Evolutionary conservation across 306 rosid genomes (phyloP), one percentile per base, ranked within the genome.

Genomic region (Adenanthera pavonina): DNA sequence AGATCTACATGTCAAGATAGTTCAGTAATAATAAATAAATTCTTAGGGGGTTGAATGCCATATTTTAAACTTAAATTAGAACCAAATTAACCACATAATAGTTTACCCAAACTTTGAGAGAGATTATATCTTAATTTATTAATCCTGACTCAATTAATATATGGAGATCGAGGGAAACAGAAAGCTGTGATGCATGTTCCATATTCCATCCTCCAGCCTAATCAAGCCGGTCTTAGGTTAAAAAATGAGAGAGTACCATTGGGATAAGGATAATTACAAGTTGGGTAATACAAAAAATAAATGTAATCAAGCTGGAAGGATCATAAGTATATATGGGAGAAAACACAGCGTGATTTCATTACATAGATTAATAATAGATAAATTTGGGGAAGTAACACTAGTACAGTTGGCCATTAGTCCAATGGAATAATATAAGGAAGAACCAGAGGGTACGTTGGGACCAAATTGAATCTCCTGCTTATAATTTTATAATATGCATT

Each of bases 381-480:
- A 75, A 53, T 46, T 46, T 46, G 13, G 49, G 12, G 1, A 8
- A 46, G 12, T 46, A 8, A 46, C 46, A 41, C 7, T 25, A 25
- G 7, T 1, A 8, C 49, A 88, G 92, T 84, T 90, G 87, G 89
- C 84, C 76, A 86, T 78, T 17, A 74, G 75, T 8, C 75, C 16
- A 13, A 4, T 54, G 15, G 60, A 54, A 53, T 44, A 76, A 80
- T 44, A 46, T 88, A 81, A 85, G 85, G 83, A 5, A 3, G 6
- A 40, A 5, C 3, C 5, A 40, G 43, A 5, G 43, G 3, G 43
- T 40, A 5, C 43, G 3, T 40, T 3, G 43, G 6, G 43, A 5
- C 43, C 43, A 40, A 40, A 40, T 25, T 25, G 30, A 25, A 25
- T 25, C 30, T 25, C 30, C 30, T 25, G 30, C 30, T 25, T 25